phyloP scores from a whole-genome alignment of 257 asterid genomes.

The Knoxia roxburghii region DNA sequence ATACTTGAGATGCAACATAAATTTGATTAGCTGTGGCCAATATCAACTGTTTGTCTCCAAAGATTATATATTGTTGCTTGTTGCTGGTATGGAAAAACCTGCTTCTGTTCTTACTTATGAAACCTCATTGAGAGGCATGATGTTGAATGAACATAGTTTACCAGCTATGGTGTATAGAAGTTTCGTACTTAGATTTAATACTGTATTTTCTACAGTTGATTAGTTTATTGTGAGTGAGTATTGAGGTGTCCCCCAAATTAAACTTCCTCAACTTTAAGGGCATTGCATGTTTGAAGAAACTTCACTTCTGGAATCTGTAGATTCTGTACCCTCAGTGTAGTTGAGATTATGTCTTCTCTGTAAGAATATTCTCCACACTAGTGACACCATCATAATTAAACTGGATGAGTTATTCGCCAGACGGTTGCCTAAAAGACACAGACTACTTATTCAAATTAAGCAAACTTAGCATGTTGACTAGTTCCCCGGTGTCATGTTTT shows the following conservation, averaged over 20 bases:
- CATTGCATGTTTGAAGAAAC: neutral
- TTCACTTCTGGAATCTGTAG: neutral
- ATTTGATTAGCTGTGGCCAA: neutral
- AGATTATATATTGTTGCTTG: neutral
- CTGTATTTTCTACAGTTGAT: neutral
- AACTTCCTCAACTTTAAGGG: neutral
- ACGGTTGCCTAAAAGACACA: neutral
- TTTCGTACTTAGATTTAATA: neutral
- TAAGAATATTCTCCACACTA: neutral
- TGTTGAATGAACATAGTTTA: neutral
- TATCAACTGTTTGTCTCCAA: neutral
- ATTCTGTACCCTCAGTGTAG: too few relatives aligned
- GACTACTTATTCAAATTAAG: too few relatives aligned
- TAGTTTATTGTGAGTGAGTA: neutral
- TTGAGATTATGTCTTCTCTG: neutral
- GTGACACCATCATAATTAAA: neutral
- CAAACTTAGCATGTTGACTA: neutral
- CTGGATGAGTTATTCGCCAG: neutral
- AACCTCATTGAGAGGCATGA: neutral
- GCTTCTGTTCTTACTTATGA: neutral
- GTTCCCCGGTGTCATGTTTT: neutral
- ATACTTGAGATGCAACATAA: neutral
- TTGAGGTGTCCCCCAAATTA: neutral
- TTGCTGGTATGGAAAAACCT: too few relatives aligned
- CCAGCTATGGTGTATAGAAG: neutral